Conservation (phyloP, 352 stramenopile species). For the Globisporangium heterothallicum region DNA sequence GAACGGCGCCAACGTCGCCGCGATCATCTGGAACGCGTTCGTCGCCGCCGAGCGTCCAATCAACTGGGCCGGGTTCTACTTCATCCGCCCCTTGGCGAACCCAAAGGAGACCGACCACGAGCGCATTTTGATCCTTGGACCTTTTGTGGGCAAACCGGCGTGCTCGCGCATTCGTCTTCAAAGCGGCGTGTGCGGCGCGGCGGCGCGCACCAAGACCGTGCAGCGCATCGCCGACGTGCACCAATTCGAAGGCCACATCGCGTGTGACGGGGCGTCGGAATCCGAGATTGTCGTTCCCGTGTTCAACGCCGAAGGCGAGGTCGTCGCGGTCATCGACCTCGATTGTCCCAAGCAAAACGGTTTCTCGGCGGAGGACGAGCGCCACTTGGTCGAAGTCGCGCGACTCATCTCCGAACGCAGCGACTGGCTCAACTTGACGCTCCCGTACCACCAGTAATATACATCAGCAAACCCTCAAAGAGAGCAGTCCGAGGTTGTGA, state of each 20-base stretch:
- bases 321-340: conserved; percentile 74
- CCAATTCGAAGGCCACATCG: conserved; percentile 75
- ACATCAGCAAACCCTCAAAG: too few relatives aligned
- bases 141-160: conserved; percentile 78
- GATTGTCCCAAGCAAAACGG: conserved; percentile 68
- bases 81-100: conserved; percentile 54
- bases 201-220: conserved; percentile 54
- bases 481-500: too few relatives aligned
- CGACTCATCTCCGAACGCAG: conserved; percentile 47
- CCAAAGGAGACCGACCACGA: conserved; percentile 46
- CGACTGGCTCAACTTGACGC: conserved; percentile 59
- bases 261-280: conserved; percentile 70
- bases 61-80: conserved; percentile 85
- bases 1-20: conserved; percentile 74
- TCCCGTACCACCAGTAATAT: conserved; percentile 55
- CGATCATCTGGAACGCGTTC: conserved; percentile 83
- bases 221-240: conserved; percentile 77
- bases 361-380: conserved; percentile 68
- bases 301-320: conserved; percentile 49
- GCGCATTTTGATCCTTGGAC: conserved; percentile 66
- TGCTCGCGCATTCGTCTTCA: conserved; percentile 77
- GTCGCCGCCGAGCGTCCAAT: conserved; percentile 47
- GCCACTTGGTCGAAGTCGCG: conserved; percentile 55
- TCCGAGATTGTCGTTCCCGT: conserved; percentile 81
- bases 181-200: conserved; percentile 64